Evolutionary conservation across 352 stramenopile species (phyloP).

Genomic region (Aphanomyces astaci): DNA sequence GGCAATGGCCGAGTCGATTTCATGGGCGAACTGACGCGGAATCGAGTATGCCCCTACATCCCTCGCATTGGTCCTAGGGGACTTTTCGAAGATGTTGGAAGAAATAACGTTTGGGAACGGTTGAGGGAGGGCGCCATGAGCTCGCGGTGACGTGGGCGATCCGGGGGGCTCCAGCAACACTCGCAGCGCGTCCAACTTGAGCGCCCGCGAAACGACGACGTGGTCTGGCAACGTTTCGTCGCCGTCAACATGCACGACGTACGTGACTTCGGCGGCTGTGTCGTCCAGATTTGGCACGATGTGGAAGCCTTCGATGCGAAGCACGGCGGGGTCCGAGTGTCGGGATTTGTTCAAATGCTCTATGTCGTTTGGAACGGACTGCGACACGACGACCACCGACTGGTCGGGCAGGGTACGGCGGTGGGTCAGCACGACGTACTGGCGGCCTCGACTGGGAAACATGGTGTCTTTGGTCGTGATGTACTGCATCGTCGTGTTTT

Average conservation of each 20-base stretch:
- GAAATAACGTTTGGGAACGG: not conserved
- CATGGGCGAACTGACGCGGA: constrained; percentile 21
- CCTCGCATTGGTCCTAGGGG: too few relatives aligned
- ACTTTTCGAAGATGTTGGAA: too few relatives aligned
- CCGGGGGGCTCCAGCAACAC: not conserved
- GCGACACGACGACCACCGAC: constrained; percentile 40
- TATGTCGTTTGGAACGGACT: not conserved
- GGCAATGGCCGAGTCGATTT: constrained; percentile 33
- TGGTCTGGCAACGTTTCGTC: not conserved
- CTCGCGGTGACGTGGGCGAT: too few relatives aligned
- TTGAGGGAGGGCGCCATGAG: not conserved
- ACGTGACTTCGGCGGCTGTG: constrained; percentile 42
- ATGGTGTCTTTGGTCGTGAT: constrained; percentile 59
- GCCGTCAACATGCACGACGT: constrained; percentile 61
- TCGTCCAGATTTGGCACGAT: constrained; percentile 54
- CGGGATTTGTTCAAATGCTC: too few relatives aligned
- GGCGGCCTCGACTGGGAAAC: constrained; percentile 43
- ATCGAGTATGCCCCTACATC: too few relatives aligned
- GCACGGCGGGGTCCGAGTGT: too few relatives aligned
- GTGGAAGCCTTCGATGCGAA: constrained; percentile 53
- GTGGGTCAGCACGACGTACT: constrained; percentile 65
- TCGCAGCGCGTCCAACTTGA: not conserved
- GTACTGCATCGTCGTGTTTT: constrained; percentile 68
- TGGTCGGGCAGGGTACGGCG: constrained; percentile 59
- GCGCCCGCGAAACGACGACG: not conserved